Conservation (phyloP, 352 stramenopile genomes). For the Phytophthora litchii region DNA sequence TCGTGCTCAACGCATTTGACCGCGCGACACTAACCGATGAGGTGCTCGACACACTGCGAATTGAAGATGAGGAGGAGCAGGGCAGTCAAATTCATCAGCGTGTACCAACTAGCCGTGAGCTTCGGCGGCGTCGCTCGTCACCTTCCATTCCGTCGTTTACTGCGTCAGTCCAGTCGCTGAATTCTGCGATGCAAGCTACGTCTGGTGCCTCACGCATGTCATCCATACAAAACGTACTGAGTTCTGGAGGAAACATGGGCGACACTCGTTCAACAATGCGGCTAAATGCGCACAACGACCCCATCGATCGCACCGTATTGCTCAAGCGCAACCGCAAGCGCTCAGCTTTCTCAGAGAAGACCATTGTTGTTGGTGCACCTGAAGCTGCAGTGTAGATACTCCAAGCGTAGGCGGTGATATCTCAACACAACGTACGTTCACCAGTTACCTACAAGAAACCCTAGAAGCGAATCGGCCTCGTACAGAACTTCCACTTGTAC, state of each 20-base stretch:
- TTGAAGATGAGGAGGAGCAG: conserved; percentile 49
- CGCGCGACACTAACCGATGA: conserved; percentile 73
- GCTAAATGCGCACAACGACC: conserved; percentile 62
- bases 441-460: too few relatives aligned
- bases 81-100: conserved; percentile 54
- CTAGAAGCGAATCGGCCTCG: too few relatives aligned
- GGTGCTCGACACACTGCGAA: conserved; percentile 69
- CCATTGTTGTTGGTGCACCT: conserved; percentile 85
- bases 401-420: background rate
- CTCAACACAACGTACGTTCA: conserved; percentile 5
- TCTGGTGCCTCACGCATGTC: conserved; percentile 58
- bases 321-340: conserved; percentile 84
- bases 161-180: conserved; percentile 82
- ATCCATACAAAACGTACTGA: conserved; percentile 45
- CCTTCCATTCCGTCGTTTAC: conserved; percentile 90
- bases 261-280: conserved; percentile 63
- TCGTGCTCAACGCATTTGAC: conserved; percentile 88
- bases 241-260: conserved; percentile 28
- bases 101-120: conserved; percentile 52
- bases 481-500: too few relatives aligned
- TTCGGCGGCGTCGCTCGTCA: conserved; percentile 76
- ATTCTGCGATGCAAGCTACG: conserved; percentile 76
- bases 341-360: conserved; percentile 76
- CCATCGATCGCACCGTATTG: conserved; percentile 73
- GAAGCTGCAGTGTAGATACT: conserved; percentile 79